Evolutionary conservation across 1,139 yeast species (phyloP), one percentile per base, ranked within the genome.

Genomic region (Yamadazyma trypodendri): DNA sequence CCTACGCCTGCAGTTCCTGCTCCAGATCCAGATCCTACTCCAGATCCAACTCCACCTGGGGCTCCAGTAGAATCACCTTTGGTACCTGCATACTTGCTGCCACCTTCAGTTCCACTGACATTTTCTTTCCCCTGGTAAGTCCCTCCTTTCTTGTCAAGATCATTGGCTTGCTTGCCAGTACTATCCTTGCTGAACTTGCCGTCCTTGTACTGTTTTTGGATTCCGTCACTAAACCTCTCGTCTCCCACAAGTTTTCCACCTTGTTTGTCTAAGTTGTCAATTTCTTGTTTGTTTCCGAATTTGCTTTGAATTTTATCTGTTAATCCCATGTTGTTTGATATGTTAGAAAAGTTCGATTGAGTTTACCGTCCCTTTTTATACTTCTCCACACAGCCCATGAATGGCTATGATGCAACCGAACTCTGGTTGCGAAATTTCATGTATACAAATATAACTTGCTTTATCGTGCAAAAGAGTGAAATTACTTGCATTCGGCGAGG

Each of bases 221-320:
- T 48, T 36, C 60, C 62, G 5, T 56, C 54, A 15, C 60, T 46
- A 10, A 57, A 41, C 10, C 45, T 46, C 14, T 59, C 65, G 39
- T 45, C 43, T 4, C 61, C 62, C 11, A 39, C 42, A 36, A 61
- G 53, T 44, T 63, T 62, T 35, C 58, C 53, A 45, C 53, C 59
- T 45, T 64, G 55, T 42, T 63, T 65, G 45, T 65, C 68, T 15
- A 59, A 49, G 36, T 62, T 54, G 32, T 68, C 68, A 59, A 63
- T 54, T 13, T 43, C 60, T 47, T 57, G 52, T 16, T 45, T 49
- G 36, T 39, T 41, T 14, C 49, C 49, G 36, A 65, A 52, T 41
- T 62, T 65, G 35, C 52, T 46, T 46, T 52, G 55, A 42, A 65
- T 49, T 48, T 63, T 65, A 47, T 64, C 69, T 25, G 65, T 50